Base-by-base conservation (phyloP, 108 stramenopile genomes). In the Schizochytrium sp. region DNA sequence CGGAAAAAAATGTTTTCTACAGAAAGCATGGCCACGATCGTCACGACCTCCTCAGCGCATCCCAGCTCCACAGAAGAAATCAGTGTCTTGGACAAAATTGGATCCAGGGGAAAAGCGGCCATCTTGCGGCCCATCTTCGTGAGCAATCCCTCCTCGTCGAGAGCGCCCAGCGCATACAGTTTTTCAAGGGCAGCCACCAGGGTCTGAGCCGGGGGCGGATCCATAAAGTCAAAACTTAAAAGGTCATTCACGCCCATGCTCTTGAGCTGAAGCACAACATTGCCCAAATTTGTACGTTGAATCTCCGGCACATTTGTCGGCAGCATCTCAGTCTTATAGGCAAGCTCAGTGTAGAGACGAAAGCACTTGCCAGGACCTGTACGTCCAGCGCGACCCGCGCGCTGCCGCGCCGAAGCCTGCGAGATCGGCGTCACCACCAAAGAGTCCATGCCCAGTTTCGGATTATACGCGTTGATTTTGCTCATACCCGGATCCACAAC, bases 301-400 rank as follows among this genome's bases (percentile, higher is more conserved):
- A 98, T 98, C 91, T 98, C 97, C n/a, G 97, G 97, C 72, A 98
- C 95, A 71, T 95, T 96, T 5, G 96, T 96, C 2, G 97, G 91
- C 44, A 98, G 90, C 97, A 98, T 98, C 91, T 98, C 98, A 18
- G 95, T 96, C 90, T 93, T 92, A 91, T 95, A 96, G 0, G 98
- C 98, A 87, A 95, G 92, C 90, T 99, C 97, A 12, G 99, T 99
- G 93, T 98, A 99, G 72, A 99, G 92, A 16, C 99, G 94, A 87
- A 98, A 99, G 92, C 98, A 98, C 91, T 98, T 98, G 69, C 99
- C 99, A 21, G 98, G 98, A 8, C 98, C 99, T 19, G 99, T 99
- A 21, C 99, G 91, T 5, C 99, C 99, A 1, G 99, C 99, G 58
- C 99, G 92, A 5, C 99, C 99, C 5, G 96, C 96, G 45, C 98